Evolutionary conservation across 371 early-diverging fungal genomes (phyloP).

Genomic region (Rhizopus arrhizus): DNA sequence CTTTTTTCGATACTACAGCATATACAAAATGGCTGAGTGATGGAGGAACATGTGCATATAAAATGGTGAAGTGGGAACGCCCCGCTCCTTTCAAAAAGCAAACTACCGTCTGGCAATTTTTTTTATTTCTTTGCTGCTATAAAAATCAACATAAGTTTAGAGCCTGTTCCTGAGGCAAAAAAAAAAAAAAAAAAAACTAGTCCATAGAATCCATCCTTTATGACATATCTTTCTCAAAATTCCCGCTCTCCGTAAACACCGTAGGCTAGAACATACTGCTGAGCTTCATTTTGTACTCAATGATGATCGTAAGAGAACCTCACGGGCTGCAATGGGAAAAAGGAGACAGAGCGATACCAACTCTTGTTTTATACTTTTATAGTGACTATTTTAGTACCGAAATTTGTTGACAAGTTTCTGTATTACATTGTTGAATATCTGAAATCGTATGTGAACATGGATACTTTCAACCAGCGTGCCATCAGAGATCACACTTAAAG

Average conservation of each 20-base stretch:
- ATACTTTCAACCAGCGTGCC: not conserved
- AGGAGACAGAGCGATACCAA: not conserved
- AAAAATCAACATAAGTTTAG: too few relatives aligned
- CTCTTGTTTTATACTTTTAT: not conserved
- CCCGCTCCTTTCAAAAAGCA: too few relatives aligned
- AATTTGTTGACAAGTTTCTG: not conserved
- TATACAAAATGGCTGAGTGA: too few relatives aligned
- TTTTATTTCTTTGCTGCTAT: too few relatives aligned
- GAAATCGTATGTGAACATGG: not conserved
- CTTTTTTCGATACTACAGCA: too few relatives aligned
- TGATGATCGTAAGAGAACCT: not conserved
- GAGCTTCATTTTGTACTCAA: not conserved
- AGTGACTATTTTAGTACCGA: conserved; percentile 1
- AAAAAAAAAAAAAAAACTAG: too few relatives aligned
- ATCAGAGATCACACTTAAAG: not conserved
- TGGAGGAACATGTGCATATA: too few relatives aligned
- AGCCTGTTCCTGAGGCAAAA: too few relatives aligned
- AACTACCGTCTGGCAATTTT: too few relatives aligned
- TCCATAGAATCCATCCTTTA: not conserved
- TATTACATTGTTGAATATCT: not conserved
- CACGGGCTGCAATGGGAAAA: not conserved
- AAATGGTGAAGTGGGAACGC: too few relatives aligned
- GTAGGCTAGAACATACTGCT: conserved; percentile 2
- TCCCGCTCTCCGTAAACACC: not conserved
- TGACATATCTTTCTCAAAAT: not conserved